A percentile compares a stretch with the other conserved stretches of the same genome.
These are phyloP conservation scores for Aspergillus nanangensis DNA, from an alignment of 495 filamentous ascomycete genomes.

Conservation along the genomic window DNA sequence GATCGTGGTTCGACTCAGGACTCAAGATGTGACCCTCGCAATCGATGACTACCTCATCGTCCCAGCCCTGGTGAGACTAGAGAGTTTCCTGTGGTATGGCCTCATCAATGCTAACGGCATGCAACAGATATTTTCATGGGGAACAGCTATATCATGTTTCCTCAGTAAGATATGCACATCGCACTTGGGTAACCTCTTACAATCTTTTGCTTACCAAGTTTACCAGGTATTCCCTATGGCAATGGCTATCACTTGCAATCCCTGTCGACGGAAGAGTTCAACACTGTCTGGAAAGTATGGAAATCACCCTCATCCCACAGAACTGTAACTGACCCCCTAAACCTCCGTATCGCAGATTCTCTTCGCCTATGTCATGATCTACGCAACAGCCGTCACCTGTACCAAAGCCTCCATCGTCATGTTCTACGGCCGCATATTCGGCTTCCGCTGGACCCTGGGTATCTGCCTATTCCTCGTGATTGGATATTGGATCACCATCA, in stretches of 20 bases:
- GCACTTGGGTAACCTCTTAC: too few relatives aligned
- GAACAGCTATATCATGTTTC: not conserved
- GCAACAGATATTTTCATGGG: not conserved
- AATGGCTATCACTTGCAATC: slow-evolving; percentile 9
- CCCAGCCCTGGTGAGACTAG: slow-evolving; percentile 6
- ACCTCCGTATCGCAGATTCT: not conserved
- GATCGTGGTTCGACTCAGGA: not conserved
- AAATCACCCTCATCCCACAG: not conserved
- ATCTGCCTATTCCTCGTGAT: slow-evolving; percentile 3
- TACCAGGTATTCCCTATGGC: slow-evolving; percentile 5
- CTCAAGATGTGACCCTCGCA: not conserved
- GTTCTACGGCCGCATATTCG: slow-evolving; percentile 16
- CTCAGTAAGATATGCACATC: not conserved
- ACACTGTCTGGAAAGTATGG: slow-evolving; percentile 6
- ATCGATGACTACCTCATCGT: slow-evolving; percentile 13
- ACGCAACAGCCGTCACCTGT: slow-evolving; percentile 8
- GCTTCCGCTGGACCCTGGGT: slow-evolving; percentile 9
- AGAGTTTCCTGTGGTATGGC: not conserved
- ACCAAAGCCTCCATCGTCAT: slow-evolving; percentile 14
- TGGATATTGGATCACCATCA: slow-evolving; percentile 7
- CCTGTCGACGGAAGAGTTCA: slow-evolving; percentile 7
- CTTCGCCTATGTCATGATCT: slow-evolving; percentile 12
- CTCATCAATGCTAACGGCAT: not conserved
- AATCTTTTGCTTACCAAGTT: not conserved
- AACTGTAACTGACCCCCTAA: not conserved